phyloP scores from a whole-genome alignment of 805 yeast genomes.

The Metschnikowia continentalis region DNA sequence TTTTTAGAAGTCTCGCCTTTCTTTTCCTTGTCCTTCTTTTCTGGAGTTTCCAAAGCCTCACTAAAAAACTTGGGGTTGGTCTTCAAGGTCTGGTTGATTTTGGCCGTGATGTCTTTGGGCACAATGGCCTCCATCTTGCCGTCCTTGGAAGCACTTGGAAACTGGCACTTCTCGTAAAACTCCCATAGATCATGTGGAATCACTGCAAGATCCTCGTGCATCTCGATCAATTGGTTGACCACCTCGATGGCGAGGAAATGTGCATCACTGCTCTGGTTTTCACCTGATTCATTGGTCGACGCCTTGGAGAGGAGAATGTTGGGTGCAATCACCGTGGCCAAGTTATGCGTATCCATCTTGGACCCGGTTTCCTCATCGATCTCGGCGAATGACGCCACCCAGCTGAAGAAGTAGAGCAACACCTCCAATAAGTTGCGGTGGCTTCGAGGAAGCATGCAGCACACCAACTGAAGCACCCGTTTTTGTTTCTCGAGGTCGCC shows the following conservation, averaged over 20 bases:
- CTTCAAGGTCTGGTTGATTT: constrained; percentile 28
- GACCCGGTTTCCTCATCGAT: constrained; percentile 82
- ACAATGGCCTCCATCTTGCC: constrained; percentile 17
- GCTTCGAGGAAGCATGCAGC: constrained; percentile 73
- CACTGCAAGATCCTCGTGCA: constrained; percentile 71
- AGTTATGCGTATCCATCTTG: constrained; percentile 92
- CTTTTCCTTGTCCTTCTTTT: neutral
- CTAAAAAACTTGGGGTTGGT: constrained; percentile 31
- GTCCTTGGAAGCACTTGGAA: constrained; percentile 15
- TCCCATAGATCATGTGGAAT: constrained; percentile 65
- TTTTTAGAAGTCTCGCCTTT: constrained; percentile 6
- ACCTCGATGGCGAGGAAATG: constrained; percentile 91
- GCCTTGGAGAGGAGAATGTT: constrained; percentile 69
- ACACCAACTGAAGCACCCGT: constrained; percentile 56
- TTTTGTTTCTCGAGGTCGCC: constrained; percentile 44
- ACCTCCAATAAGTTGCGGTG: constrained; percentile 88
- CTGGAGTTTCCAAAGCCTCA: neutral
- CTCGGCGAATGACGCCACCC: constrained; percentile 95
- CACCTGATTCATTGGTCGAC: constrained; percentile 21
- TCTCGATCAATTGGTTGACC: constrained; percentile 74
- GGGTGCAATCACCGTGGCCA: constrained; percentile 95
- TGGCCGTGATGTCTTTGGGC: constrained; percentile 35
- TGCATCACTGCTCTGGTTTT: constrained; percentile 50
- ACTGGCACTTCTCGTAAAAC: constrained; percentile 46
- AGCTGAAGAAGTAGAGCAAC: constrained; percentile 74